phyloP scores from a whole-genome alignment of 2,329 filamentous ascomycete species.

The Aspergillus persii region DNA sequence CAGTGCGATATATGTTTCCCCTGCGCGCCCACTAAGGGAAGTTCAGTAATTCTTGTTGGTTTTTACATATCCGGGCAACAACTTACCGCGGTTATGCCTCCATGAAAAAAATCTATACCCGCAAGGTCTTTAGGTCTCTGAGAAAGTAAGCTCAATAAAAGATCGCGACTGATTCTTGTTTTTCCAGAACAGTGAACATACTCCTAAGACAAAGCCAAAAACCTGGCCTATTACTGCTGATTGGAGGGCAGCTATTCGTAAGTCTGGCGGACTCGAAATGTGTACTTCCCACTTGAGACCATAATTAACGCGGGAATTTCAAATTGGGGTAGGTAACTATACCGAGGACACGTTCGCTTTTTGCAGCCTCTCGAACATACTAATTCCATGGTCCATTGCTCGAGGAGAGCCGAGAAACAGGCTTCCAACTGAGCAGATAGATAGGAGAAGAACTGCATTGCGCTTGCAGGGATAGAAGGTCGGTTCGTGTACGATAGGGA shows the following conservation, averaged over 20 bases:
- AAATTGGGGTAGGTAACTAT: neutral
- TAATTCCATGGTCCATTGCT: constrained; percentile 18
- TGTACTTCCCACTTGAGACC: constrained; percentile 22
- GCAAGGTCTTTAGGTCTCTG: constrained; percentile 20
- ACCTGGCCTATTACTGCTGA: constrained; percentile 31
- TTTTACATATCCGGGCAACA: neutral
- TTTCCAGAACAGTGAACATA: neutral
- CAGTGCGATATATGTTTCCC: neutral
- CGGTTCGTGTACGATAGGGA: constrained; percentile 24
- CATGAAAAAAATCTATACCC: constrained; percentile 1
- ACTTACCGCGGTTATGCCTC: constrained; percentile 5
- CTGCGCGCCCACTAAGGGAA: constrained; percentile 1
- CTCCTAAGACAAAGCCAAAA: constrained; percentile 27
- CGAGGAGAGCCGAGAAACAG: constrained; percentile 22
- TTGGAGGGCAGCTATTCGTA: constrained; percentile 22
- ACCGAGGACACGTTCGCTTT: constrained; percentile 25
- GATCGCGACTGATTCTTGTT: neutral
- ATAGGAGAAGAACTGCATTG: constrained; percentile 23
- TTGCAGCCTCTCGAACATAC: constrained; percentile 25
- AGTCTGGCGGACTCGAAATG: constrained; percentile 17
- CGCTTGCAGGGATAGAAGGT: constrained; percentile 21
- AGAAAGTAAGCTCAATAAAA: neutral
- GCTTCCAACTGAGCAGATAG: constrained; percentile 25
- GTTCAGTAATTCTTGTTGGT: neutral
- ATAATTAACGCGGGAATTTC: neutral